phyloP scores from a whole-genome alignment of 495 filamentous ascomycete genomes.

The Penicillium chermesinum region DNA sequence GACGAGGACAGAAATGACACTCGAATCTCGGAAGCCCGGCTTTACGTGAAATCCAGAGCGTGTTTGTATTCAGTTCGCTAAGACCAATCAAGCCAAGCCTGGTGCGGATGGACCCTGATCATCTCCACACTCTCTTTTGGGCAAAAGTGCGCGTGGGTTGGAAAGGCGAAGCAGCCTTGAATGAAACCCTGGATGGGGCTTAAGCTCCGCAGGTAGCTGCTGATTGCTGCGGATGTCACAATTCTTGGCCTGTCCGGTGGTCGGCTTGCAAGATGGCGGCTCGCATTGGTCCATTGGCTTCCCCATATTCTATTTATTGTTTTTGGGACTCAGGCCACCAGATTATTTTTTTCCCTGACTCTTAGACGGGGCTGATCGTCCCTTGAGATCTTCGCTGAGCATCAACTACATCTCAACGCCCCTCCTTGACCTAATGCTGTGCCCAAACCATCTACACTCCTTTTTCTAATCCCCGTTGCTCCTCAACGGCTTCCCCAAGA shows the following conservation, averaged over 20 bases:
- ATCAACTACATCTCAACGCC: neutral
- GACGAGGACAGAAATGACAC: too few species aligned
- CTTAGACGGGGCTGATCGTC: neutral
- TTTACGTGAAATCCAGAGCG: neutral
- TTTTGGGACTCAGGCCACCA: neutral
- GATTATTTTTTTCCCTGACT: slow-evolving; percentile 1
- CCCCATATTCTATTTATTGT: slow-evolving; percentile 20
- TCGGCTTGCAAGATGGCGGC: too few species aligned
- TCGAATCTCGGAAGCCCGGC: neutral
- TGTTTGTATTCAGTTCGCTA: neutral
- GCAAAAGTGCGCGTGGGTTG: slow-evolving; percentile 17
- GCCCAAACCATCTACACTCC: too few species aligned
- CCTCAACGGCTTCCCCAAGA: neutral
- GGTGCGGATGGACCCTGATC: slow-evolving; percentile 1
- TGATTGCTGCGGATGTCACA: neutral
- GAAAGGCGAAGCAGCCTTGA: slow-evolving; percentile 5
- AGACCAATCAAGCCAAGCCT: neutral
- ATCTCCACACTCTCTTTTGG: slow-evolving; percentile 9
- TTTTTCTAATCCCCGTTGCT: too few species aligned
- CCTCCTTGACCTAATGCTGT: neutral
- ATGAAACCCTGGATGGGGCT: slow-evolving; percentile 15
- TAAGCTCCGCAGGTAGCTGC: slow-evolving; percentile 7
- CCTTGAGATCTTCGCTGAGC: neutral
- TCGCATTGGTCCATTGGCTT: slow-evolving; percentile 8
- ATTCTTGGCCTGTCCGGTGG: neutral